Conservation (phyloP, 495 filamentous ascomycete genomes). For the Parmelia sp. region DNA sequence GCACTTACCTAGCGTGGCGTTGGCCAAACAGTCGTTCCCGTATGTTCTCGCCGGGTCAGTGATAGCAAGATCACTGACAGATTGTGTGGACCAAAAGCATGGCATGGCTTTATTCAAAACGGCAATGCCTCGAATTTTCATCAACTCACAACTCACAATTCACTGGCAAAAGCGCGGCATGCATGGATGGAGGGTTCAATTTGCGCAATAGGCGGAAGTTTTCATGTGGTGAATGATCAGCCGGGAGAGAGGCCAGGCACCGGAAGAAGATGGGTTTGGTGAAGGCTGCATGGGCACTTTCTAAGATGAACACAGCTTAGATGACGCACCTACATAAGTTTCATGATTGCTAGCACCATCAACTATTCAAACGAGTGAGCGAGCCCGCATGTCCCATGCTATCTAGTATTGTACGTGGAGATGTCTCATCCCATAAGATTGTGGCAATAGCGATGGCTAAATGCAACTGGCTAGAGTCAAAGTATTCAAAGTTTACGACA, state of each 20-base stretch:
- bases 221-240: conserved; percentile 16
- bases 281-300: conserved; percentile 12
- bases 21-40: conserved; percentile 28
- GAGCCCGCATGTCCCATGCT: neutral
- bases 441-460: too few relatives aligned
- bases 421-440: neutral
- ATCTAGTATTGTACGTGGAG: neutral
- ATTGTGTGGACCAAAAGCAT: conserved; percentile 21
- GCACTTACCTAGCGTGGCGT: conserved; percentile 28
- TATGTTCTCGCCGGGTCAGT: conserved; percentile 21
- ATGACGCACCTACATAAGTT: conserved; percentile 18
- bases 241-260: conserved; percentile 7
- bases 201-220: conserved; percentile 7
- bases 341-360: conserved; percentile 17
- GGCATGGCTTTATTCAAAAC: conserved; percentile 16
- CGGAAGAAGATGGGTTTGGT: conserved; percentile 11
- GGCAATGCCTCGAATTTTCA: conserved; percentile 15
- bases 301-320: conserved; percentile 15
- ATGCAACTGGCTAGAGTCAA: neutral
- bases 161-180: conserved; percentile 20
- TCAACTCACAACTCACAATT: conserved; percentile 14
- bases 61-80: conserved; percentile 13
- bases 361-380: conserved; percentile 14
- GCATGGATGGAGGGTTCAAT: conserved; percentile 11
- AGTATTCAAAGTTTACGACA: too few relatives aligned